Conservation (phyloP, 73 alveolate species). For the Paramecium pentaurelia region DNA sequence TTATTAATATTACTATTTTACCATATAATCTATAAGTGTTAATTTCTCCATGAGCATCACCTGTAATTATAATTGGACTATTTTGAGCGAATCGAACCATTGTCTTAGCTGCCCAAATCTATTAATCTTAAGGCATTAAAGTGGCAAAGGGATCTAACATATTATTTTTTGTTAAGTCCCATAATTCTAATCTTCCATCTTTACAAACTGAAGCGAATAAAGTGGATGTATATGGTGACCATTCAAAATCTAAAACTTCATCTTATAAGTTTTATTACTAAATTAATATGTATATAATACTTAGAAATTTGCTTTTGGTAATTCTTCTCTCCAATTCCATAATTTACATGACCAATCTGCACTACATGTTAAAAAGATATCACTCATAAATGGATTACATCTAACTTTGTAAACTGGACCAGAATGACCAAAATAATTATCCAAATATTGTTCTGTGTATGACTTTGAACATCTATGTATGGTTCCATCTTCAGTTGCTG, state of each 20-base stretch:
- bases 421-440: constrained; percentile 94
- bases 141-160: constrained; percentile 73
- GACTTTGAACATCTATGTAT: constrained; percentile 92
- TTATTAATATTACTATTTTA: not conserved
- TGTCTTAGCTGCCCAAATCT: constrained; percentile 82
- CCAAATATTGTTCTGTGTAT: constrained; percentile 90
- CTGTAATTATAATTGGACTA: constrained; percentile 92
- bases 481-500: constrained; percentile 96
- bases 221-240: constrained; percentile 94
- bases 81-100: constrained; percentile 86
- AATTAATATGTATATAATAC: constrained; percentile 61
- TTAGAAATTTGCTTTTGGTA: constrained; percentile 54
- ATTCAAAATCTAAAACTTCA: constrained; percentile 94
- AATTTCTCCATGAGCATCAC: constrained; percentile 87
- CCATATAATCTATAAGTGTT: constrained; percentile 87
- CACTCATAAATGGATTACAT: constrained; percentile 94
- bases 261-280: constrained; percentile 79
- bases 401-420: constrained; percentile 98
- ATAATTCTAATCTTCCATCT: constrained; percentile 97
- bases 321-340: constrained; percentile 91
- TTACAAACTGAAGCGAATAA: constrained; percentile 95
- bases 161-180: constrained; percentile 94
- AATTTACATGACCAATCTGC: constrained; percentile 97
- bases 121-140: constrained; percentile 53
- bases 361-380: constrained; percentile 91